Conservation (phyloP, 208 protist genomes). For the Crithidia sp. region DNA sequence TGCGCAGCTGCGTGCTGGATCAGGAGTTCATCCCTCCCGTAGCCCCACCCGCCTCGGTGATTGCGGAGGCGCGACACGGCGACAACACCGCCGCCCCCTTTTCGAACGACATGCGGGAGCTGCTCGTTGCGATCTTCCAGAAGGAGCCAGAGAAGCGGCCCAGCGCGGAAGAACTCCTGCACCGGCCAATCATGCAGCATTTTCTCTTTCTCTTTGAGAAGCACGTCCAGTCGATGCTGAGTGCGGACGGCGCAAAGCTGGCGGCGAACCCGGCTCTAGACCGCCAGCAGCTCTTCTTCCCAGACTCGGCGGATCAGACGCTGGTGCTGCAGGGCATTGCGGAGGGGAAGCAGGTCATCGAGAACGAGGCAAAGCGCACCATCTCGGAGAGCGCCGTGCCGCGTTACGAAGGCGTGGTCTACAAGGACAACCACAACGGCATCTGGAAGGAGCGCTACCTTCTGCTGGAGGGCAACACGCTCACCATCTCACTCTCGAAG, state of each 20-base stretch:
- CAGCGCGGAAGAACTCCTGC: conserved; percentile 74
- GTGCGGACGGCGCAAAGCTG: conserved; percentile 40
- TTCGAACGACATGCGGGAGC: conserved; percentile 78
- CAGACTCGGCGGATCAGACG: conserved; percentile 39
- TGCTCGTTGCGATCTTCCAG: conserved; percentile 63
- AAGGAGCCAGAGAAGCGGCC: conserved; percentile 72
- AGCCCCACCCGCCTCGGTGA: conserved; percentile 31
- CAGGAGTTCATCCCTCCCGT: conserved; percentile 56
- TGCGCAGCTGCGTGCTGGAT: conserved; percentile 62
- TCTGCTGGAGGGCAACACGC: conserved; percentile 51
- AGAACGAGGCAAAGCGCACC: conserved; percentile 43
- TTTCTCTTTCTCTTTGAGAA: conserved; percentile 78
- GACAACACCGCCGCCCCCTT: conserved; percentile 28
- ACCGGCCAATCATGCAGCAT: conserved; percentile 82
- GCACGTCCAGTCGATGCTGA: conserved; percentile 60
- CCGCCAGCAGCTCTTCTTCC: conserved; percentile 46
- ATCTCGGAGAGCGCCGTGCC: conserved; percentile 39
- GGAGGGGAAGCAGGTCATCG: conserved; percentile 66
- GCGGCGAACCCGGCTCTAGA: conserved; percentile 40
- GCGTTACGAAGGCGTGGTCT: conserved; percentile 79
- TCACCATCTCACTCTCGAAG: conserved; percentile 77
- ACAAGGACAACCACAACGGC: conserved; percentile 76
- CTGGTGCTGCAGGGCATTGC: conserved; percentile 68
- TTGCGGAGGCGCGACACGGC: conserved; percentile 8
- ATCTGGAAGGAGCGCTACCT: conserved; percentile 88